These are phyloP conservation scores for Puccinia horiana DNA, from an alignment of 1,284 basidiomycete species.

Conservation along the genomic window DNA sequence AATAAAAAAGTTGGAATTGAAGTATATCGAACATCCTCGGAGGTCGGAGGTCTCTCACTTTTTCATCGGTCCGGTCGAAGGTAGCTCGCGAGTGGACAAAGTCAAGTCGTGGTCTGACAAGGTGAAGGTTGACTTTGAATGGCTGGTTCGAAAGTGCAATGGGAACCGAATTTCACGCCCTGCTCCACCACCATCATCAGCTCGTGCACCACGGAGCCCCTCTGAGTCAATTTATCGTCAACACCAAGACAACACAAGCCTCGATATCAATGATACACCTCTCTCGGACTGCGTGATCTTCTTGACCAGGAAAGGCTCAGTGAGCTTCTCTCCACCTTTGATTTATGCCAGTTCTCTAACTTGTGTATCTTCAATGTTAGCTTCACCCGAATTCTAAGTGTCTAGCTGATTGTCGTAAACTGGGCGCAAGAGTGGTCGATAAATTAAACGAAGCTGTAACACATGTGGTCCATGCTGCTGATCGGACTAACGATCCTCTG, in stretches of 20 bases:
- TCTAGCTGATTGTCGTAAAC: constrained; percentile 33
- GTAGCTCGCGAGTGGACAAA: constrained; percentile 32
- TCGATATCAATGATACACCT: background rate
- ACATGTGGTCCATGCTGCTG: constrained; percentile 36
- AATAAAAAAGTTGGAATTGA: constrained; percentile 34
- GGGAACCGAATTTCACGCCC: constrained; percentile 28
- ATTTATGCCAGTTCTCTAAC: background rate
- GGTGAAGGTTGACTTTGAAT: constrained; percentile 39
- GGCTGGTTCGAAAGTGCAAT: constrained; percentile 24
- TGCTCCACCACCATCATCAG: background rate
- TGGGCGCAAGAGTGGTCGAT: constrained; percentile 40
- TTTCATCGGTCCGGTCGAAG: constrained; percentile 40
- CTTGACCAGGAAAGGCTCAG: constrained; percentile 34
- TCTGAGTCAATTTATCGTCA: background rate
- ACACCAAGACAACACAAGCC: background rate
- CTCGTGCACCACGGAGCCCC: background rate
- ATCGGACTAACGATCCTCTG: background rate
- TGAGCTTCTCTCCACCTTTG: background rate
- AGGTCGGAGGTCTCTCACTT: constrained; percentile 44
- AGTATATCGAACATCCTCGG: constrained; percentile 36
- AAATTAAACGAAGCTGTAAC: constrained; percentile 38
- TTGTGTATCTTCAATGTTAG: background rate
- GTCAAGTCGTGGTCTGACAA: constrained; percentile 43
- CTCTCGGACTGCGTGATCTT: constrained; percentile 36
- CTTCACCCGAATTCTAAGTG: constrained; percentile 32